These are phyloP conservation scores for Alternaria brassicae DNA, from an alignment of 2,329 filamentous ascomycete species.

Conservation along the genomic window DNA sequence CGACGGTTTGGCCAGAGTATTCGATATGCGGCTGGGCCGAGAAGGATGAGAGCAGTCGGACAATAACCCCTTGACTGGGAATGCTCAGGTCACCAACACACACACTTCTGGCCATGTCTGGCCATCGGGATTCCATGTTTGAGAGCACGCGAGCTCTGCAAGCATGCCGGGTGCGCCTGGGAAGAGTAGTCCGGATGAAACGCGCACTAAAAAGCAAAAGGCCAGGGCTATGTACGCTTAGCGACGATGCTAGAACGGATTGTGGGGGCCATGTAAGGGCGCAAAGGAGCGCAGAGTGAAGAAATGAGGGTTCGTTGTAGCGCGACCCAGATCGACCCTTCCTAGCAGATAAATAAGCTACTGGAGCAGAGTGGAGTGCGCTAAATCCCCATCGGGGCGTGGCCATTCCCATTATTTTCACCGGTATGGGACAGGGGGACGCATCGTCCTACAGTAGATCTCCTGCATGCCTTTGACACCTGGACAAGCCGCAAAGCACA, in stretches of 20 bases:
- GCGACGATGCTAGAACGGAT: constrained; percentile 14
- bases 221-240: not conserved
- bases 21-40: not conserved
- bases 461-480: constrained; percentile 5
- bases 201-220: constrained; percentile 3
- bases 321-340: constrained; percentile 22
- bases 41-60: not conserved
- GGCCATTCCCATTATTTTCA: constrained; percentile 6
- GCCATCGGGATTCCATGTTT: not conserved
- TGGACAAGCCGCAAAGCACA: constrained; percentile 4
- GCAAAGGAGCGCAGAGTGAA: constrained; percentile 14
- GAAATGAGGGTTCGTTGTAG: constrained; percentile 25
- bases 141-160: not conserved
- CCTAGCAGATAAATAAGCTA: constrained; percentile 22
- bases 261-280: constrained; percentile 17
- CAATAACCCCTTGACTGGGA: not conserved
- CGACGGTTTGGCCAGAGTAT: not conserved
- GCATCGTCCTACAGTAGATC: constrained; percentile 1
- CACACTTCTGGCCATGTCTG: not conserved
- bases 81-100: not conserved
- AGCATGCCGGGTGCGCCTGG: not conserved
- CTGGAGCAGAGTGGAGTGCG: constrained; percentile 19
- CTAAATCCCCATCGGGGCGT: constrained; percentile 10
- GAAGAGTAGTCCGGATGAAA: constrained; percentile 5
- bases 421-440: constrained; percentile 10